A percentile compares a stretch with the other conserved stretches of the same genome.
phyloP scores from a whole-genome alignment of 164 flowering plant species.

The Malania oleifera region DNA sequence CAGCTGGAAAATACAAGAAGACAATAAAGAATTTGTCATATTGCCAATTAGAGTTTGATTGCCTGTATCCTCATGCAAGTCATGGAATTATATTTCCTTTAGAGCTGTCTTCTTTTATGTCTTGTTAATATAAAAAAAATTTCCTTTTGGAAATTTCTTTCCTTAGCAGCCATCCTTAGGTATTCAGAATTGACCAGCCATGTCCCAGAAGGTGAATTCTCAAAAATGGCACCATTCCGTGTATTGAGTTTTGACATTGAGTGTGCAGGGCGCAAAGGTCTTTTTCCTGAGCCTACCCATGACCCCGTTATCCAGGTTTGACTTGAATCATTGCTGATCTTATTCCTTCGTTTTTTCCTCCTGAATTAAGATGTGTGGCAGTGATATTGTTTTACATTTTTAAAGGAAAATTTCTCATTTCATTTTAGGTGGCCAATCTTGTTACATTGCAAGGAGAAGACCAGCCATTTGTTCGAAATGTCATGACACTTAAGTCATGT shows the following conservation, averaged over 20 bases:
- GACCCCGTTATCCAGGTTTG: constrained; percentile 98
- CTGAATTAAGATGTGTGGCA: neutral
- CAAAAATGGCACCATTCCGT: constrained; percentile 98
- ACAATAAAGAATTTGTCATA: constrained; percentile 44
- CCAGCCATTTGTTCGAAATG: constrained; percentile 85
- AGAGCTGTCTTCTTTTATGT: neutral
- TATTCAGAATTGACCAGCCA: constrained; percentile 80
- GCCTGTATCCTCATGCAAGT: constrained; percentile 77
- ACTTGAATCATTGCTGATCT: neutral
- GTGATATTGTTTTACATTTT: neutral
- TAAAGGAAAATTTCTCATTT: constrained; percentile 6
- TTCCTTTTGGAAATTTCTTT: constrained; percentile 4
- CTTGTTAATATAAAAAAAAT: neutral
- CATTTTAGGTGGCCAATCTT: constrained; percentile 77
- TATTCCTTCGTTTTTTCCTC: too few species aligned
- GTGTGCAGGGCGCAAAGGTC: constrained; percentile 99
- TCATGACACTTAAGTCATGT: constrained; percentile 95
- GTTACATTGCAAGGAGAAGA: constrained; percentile 90
- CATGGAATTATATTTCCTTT: neutral
- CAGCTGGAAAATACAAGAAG: constrained; percentile 68
- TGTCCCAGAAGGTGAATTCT: constrained; percentile 82
- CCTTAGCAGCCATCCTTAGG: constrained; percentile 42
- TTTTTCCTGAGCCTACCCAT: constrained; percentile 89
- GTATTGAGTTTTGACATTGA: constrained; percentile 97
- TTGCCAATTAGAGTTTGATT: constrained; percentile 88